Percentiles rank a stretch among this genome's conserved stretches.
These are phyloP conservation scores for Thymus quinquecostatus DNA, from an alignment of 257 asterid species.

Conservation along the genomic window DNA sequence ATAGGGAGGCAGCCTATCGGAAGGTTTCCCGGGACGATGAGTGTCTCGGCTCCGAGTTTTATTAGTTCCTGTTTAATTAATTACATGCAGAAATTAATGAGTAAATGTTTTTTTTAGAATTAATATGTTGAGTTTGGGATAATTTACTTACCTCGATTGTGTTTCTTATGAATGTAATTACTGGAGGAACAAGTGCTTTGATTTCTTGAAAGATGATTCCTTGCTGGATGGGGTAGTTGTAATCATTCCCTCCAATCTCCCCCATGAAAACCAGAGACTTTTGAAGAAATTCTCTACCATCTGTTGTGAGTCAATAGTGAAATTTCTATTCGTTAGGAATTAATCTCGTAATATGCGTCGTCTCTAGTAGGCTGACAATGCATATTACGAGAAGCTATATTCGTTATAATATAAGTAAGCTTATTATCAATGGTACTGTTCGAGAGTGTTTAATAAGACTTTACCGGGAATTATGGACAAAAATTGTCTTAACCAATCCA, in stretches of 20 bases:
- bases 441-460: too few relatives aligned
- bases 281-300: slow-evolving; percentile 27
- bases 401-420: too few relatives aligned
- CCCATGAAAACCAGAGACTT: slow-evolving; percentile 48
- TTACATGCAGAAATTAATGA: too few relatives aligned
- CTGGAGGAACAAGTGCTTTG: slow-evolving; percentile 34
- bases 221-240: slow-evolving; percentile 31
- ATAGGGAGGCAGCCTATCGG: slow-evolving; percentile 54
- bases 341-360: too few relatives aligned
- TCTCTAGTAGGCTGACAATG: too few relatives aligned
- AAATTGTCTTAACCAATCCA: slow-evolving; percentile 42
- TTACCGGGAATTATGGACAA: slow-evolving; percentile 44
- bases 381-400: too few relatives aligned
- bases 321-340: too few relatives aligned
- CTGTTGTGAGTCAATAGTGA: slow-evolving; percentile 13
- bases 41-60: slow-evolving; percentile 45
- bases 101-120: too few relatives aligned
- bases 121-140: too few relatives aligned
- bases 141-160: slow-evolving; percentile 12
- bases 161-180: slow-evolving; percentile 30
- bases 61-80: slow-evolving; percentile 44
- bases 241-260: slow-evolving; percentile 63
- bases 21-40: slow-evolving; percentile 51
- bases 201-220: slow-evolving; percentile 24
- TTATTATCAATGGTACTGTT: too few relatives aligned